Evolutionary conservation across 2,329 filamentous ascomycete genomes (phyloP), one percentile per base, ranked within the genome.

Genomic region (Fusarium sp.): DNA sequence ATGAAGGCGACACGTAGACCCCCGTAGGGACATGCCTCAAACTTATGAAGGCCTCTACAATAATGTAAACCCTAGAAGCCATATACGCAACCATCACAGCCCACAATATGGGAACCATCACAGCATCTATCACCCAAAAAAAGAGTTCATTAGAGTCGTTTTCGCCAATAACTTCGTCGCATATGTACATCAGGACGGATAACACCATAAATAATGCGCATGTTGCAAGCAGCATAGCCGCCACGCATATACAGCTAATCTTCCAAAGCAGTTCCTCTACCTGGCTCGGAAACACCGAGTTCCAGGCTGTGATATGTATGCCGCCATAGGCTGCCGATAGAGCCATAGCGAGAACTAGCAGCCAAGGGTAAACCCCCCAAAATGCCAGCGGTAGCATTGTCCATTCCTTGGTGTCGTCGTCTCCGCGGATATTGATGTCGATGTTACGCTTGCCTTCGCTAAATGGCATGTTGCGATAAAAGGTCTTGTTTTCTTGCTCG

Each of bases 11-110:
- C 28, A 57, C 26, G 15, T 56, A 50, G 2, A 50, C 52, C 13
- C 57, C 57, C 13, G 45, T 22, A 50, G 57, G 57, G 4, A 57
- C 57, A 7, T 61, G 52, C 10, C 51, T 50, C 44, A 57, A 28
- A 15, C 52, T 44, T 2, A 44, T 26, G 15, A 57, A 57, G 10
- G 52, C 44, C 38, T 61, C 52, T 2, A 44, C 39, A 15, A 57
- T 34, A 17, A 61, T 45, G n/a, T 50, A 57, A 11, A 50, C 24
- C 19, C 52, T 61, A 8, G 22, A 47, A 7, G 13, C 28, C 4
- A 36, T n/a, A 36, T 14, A 36, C 5, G 4, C 14, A 8, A 7
- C 13, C 13, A 15, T 9, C 7, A 28, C 10, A 28, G 26, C 26
- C 26, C 26, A 19, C 19, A 19, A 19, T 19, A 19, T 19, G 19